These are phyloP conservation scores for Waitea zeae DNA, from an alignment of 1,284 basidiomycete genomes.

Conservation along the genomic window DNA sequence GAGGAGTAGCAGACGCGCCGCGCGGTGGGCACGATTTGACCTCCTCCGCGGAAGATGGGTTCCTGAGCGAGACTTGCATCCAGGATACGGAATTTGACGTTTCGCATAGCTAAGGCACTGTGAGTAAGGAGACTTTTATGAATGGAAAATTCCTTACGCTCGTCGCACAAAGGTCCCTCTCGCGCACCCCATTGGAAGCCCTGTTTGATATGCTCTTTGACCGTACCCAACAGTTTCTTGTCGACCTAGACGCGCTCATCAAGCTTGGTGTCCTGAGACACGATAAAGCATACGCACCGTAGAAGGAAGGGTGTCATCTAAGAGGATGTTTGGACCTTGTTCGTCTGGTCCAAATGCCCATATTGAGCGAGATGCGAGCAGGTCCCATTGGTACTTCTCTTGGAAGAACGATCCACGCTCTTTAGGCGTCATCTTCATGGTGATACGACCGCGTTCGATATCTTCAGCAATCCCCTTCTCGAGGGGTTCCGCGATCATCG, in stretches of 20 bases:
- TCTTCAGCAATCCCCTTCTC: slow-evolving; percentile 90
- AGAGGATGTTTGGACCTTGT: slow-evolving; percentile 80
- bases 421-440: slow-evolving; percentile 86
- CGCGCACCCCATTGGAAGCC: slow-evolving; percentile 99
- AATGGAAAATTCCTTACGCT: slow-evolving; percentile 54
- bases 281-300: slow-evolving; percentile 34
- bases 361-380: slow-evolving; percentile 92
- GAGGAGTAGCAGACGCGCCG: slow-evolving; percentile 98
- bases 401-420: slow-evolving; percentile 90
- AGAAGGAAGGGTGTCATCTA: slow-evolving; percentile 93
- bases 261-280: slow-evolving; percentile 2
- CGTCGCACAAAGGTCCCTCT: slow-evolving; percentile 95
- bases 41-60: slow-evolving; percentile 93
- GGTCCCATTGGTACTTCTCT: slow-evolving; percentile 95
- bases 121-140: slow-evolving; percentile 3
- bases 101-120: slow-evolving; percentile 67
- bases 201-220: slow-evolving; percentile 93
- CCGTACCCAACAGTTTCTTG: slow-evolving; percentile 78
- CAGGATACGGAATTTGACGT: slow-evolving; percentile 93
- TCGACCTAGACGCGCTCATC: slow-evolving; percentile 48
- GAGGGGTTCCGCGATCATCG: slow-evolving; percentile 94
- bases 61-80: slow-evolving; percentile 87
- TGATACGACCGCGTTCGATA: slow-evolving; percentile 80
- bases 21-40: slow-evolving; percentile 96
- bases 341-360: slow-evolving; percentile 99